Evolutionary conservation across 2,329 filamentous ascomycete species (phyloP).

Genomic region (Calonectria crousiana): DNA sequence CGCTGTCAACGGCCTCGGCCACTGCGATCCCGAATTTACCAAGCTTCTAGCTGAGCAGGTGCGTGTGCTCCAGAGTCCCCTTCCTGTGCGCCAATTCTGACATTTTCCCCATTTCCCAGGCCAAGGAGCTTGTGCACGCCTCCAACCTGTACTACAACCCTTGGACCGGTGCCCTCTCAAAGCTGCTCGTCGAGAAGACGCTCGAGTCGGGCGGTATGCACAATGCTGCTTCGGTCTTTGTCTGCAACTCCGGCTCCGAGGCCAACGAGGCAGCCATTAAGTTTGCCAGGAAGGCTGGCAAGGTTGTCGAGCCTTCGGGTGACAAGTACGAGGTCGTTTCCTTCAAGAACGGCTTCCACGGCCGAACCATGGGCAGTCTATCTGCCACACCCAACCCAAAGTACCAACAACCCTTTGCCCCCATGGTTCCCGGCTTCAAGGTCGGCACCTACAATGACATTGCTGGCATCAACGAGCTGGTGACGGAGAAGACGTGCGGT

Average conservation of each 20-base stretch:
- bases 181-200: conserved; percentile 86
- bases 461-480: conserved; percentile 74
- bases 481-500: conserved; percentile 89
- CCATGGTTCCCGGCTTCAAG: conserved; percentile 94
- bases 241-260: conserved; percentile 97
- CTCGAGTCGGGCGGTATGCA: conserved; percentile 84
- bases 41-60: conserved; percentile 84
- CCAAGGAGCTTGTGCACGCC: conserved; percentile 85
- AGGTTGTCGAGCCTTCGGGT: conserved; percentile 77
- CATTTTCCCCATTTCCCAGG: conserved; percentile 50
- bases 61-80: conserved; percentile 27
- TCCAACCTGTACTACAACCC: conserved; percentile 98
- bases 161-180: conserved; percentile 91
- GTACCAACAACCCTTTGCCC: conserved; percentile 94
- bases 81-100: not conserved
- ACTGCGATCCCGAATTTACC: conserved; percentile 85
- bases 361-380: conserved; percentile 92
- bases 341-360: conserved; percentile 94
- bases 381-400: conserved; percentile 99
- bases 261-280: conserved; percentile 99
- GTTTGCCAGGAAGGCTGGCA: conserved; percentile 92
- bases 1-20: conserved; percentile 92
- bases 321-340: conserved; percentile 88
- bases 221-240: conserved; percentile 82
- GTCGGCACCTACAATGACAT: conserved; percentile 91